These are phyloP conservation scores for Cutaneotrichosporon spelunceum DNA, from an alignment of 1,284 basidiomycete species.

Conservation along the genomic window DNA sequence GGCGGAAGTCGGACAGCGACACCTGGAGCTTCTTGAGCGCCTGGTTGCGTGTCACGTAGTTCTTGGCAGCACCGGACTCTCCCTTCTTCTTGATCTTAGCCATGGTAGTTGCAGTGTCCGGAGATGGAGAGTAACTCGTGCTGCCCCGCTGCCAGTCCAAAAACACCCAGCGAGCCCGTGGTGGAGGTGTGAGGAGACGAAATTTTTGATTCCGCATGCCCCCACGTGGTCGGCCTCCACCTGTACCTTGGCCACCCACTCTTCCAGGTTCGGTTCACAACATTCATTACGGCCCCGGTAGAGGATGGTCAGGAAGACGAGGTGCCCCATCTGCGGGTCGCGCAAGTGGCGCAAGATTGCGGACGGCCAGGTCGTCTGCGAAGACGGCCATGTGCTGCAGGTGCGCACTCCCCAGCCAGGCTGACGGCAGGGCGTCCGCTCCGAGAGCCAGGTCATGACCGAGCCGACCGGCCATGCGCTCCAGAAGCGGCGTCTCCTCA, in stretches of 20 bases:
- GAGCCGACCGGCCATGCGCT: conserved; percentile 33
- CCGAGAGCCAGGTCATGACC: conserved; percentile 42
- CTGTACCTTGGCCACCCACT: conserved; percentile 6
- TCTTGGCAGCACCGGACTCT: conserved; percentile 90
- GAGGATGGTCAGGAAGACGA: conserved; percentile 33
- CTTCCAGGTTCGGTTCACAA: background rate
- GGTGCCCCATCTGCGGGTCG: conserved; percentile 47
- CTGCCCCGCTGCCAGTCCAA: background rate
- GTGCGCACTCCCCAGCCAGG: conserved; percentile 24
- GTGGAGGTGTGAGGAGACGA: conserved; percentile 1
- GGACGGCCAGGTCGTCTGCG: conserved; percentile 37
- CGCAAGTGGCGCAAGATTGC: conserved; percentile 45
- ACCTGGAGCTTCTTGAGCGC: conserved; percentile 92
- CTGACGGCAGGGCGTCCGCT: conserved; percentile 40
- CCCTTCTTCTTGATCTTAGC: conserved; percentile 85
- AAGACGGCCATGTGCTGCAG: conserved; percentile 50
- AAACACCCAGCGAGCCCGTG: background rate
- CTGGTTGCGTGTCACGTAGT: conserved; percentile 85
- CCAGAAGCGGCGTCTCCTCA: conserved; percentile 33
- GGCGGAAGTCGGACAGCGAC: conserved; percentile 93
- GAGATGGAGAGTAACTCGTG: background rate
- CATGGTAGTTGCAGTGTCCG: conserved; percentile 56
- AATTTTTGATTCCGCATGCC: conserved; percentile 23
- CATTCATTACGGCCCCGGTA: background rate
- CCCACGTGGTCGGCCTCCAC: conserved; percentile 25